phyloP scores from a whole-genome alignment of 2,329 filamentous ascomycete genomes.

The Sporothrix pseudoabietina region DNA sequence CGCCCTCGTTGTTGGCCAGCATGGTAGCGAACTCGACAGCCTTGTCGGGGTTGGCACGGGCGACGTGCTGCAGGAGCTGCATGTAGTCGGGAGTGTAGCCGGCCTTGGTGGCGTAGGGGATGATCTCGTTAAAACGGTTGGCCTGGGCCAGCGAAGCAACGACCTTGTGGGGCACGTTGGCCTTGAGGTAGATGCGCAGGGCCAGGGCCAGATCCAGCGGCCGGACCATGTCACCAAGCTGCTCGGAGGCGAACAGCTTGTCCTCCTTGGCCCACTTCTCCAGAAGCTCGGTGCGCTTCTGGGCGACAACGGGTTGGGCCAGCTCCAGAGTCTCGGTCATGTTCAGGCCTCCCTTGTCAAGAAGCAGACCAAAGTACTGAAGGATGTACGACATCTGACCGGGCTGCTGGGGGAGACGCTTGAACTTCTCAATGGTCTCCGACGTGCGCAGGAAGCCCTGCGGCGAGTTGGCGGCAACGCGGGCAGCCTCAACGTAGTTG shows the following conservation, averaged over 20 bases:
- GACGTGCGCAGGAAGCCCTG: conserved; percentile 91
- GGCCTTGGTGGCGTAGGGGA: conserved; percentile 81
- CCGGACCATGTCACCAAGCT: conserved; percentile 91
- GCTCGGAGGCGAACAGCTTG: conserved; percentile 94
- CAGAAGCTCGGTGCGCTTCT: conserved; percentile 91
- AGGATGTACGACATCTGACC: conserved; percentile 92
- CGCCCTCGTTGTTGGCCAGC: conserved; percentile 84
- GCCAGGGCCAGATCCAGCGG: conserved; percentile 87
- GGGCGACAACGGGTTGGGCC: conserved; percentile 85
- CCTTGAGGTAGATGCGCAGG: conserved; percentile 84
- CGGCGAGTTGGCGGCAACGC: conserved; percentile 94
- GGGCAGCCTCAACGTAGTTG: conserved; percentile 85
- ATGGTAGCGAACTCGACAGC: conserved; percentile 92
- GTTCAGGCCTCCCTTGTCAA: conserved; percentile 94
- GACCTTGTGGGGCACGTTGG: conserved; percentile 89
- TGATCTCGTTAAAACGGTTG: conserved; percentile 94
- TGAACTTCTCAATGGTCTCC: conserved; percentile 95
- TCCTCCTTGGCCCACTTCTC: conserved; percentile 98
- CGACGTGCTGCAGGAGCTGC: conserved; percentile 86
- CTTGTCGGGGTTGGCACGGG: conserved; percentile 88
- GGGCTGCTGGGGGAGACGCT: conserved; percentile 75
- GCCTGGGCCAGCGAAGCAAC: conserved; percentile 94
- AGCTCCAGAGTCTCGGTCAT: conserved; percentile 92
- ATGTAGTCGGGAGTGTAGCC: conserved; percentile 97
- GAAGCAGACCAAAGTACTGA: conserved; percentile 95